Percentiles rank a stretch among this genome's conserved stretches.
phyloP scores from a whole-genome alignment of 2,329 filamentous ascomycete genomes.

The Botryotinia convoluta region DNA sequence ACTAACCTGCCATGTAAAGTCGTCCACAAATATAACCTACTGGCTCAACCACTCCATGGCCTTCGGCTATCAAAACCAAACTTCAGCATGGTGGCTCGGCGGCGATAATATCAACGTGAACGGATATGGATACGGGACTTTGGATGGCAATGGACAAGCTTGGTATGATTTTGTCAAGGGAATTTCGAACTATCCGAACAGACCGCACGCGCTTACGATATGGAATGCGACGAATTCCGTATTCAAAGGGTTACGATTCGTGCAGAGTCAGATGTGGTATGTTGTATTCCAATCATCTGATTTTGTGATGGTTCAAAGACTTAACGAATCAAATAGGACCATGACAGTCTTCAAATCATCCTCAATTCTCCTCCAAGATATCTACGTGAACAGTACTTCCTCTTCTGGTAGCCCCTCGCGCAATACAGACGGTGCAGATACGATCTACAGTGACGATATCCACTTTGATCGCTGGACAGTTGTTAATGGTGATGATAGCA shows the following conservation, averaged over 20 bases:
- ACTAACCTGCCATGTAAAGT: background rate
- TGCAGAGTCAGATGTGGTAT: constrained; percentile 59
- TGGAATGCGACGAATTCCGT: constrained; percentile 49
- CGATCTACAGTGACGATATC: constrained; percentile 51
- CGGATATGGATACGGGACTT: constrained; percentile 51
- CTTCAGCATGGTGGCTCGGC: constrained; percentile 54
- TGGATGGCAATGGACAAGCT: constrained; percentile 58
- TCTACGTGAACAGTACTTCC: constrained; percentile 50
- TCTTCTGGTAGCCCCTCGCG: constrained; percentile 38
- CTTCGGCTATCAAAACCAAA: constrained; percentile 55
- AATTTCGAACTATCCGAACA: constrained; percentile 47
- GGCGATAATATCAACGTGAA: constrained; percentile 50
- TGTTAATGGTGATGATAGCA: constrained; percentile 52
- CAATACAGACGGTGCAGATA: constrained; percentile 49
- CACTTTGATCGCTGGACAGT: constrained; percentile 50
- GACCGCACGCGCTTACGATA: constrained; percentile 51
- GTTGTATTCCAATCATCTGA: background rate
- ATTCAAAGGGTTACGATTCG: constrained; percentile 48
- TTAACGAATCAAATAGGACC: constrained; percentile 32
- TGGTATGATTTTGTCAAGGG: constrained; percentile 55
- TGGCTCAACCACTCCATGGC: constrained; percentile 15
- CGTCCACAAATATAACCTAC: constrained; percentile 20
- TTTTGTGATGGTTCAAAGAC: background rate
- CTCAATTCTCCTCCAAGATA: constrained; percentile 48
- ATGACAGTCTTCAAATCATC: constrained; percentile 44